Base-by-base conservation (phyloP, 2,329 filamentous ascomycete species). In the Metarhizium humberi region DNA sequence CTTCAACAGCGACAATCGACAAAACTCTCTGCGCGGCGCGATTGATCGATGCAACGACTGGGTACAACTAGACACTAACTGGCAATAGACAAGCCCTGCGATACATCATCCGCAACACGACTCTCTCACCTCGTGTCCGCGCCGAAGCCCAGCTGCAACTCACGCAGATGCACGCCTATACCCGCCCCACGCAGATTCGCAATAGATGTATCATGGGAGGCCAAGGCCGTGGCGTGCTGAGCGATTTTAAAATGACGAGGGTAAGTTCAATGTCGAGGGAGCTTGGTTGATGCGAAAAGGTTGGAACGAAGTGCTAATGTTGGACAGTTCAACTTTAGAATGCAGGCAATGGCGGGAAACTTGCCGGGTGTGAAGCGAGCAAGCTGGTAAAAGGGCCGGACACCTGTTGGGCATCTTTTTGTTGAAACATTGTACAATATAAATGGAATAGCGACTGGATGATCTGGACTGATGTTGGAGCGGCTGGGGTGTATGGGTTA, bases 121-220 rank as follows among this genome's bases (percentile, higher is more conserved):
- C 86, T 1, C 85, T 99, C 3, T 84, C 92, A 2, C 78, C 85
- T 55, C 84, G 92, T 66, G 85, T 88, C 52, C 88, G 95, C 66
- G 90, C 90, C 59, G 88, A 95, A 70, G 94, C 94, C 46, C 92
- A 97, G 76, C 82, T 99, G 55, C 87, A 97, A 74, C 79, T 99
- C 61, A 84, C 87, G 3, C 87, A 95, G 74, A 96, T 97, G 92
- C 92, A 96, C 76, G 85, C 84, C 77, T 97, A 97, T 74, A 97
- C 94, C 40, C 82, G 92, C 58, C 84, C 90, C 56, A 96, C 92
- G 51, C 92, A 96, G 78, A 92, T 99, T 71, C 86, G 87, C 71
- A 97, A 96, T 74, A 79, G 94, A 63, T 99, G 94, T 76, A 86
- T 95, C 53, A 81, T 92, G 69, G 91, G 91, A 61, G 94, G 94